phyloP scores from a whole-genome alignment of 805 yeast species.

The Wickerhamiella azyma region DNA sequence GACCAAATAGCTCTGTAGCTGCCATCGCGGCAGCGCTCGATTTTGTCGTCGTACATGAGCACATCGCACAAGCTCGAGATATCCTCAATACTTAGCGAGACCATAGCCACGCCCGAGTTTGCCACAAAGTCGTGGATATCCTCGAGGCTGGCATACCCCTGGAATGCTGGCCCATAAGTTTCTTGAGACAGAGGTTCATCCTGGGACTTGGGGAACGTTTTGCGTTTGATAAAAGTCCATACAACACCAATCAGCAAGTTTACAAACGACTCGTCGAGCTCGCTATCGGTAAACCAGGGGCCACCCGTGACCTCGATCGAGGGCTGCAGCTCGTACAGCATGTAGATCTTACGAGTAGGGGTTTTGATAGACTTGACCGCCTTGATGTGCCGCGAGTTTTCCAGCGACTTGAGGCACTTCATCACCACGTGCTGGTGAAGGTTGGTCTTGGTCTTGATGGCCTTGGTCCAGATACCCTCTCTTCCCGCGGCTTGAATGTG shows the following conservation, averaged over 20 bases:
- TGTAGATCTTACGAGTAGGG: constrained; percentile 91
- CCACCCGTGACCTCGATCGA: constrained; percentile 96
- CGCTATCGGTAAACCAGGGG: constrained; percentile 97
- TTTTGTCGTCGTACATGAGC: constrained; percentile 68
- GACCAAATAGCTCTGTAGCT: constrained; percentile 75
- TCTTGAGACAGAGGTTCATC: constrained; percentile 30
- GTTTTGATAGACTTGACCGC: constrained; percentile 76
- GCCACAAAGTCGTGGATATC: constrained; percentile 64
- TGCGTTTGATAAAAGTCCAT: constrained; percentile 73
- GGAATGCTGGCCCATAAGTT: constrained; percentile 43
- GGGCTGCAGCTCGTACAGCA: constrained; percentile 88
- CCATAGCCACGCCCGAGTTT: constrained; percentile 60
- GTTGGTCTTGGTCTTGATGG: constrained; percentile 75
- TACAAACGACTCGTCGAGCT: constrained; percentile 85
- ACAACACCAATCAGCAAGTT: constrained; percentile 69
- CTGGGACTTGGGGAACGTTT: constrained; percentile 64
- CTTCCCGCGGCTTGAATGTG: constrained; percentile 86
- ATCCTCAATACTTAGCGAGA: constrained; percentile 61
- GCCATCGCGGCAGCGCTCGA: constrained; percentile 48
- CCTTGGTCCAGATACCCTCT: constrained; percentile 94
- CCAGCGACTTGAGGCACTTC: constrained; percentile 68
- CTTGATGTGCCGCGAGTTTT: constrained; percentile 70
- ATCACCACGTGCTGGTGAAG: constrained; percentile 83
- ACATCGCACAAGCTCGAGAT: constrained; percentile 79
- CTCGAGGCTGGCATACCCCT: constrained; percentile 54